phyloP scores from a whole-genome alignment of 306 rosid genomes.

The Castanopsis chinensis region DNA sequence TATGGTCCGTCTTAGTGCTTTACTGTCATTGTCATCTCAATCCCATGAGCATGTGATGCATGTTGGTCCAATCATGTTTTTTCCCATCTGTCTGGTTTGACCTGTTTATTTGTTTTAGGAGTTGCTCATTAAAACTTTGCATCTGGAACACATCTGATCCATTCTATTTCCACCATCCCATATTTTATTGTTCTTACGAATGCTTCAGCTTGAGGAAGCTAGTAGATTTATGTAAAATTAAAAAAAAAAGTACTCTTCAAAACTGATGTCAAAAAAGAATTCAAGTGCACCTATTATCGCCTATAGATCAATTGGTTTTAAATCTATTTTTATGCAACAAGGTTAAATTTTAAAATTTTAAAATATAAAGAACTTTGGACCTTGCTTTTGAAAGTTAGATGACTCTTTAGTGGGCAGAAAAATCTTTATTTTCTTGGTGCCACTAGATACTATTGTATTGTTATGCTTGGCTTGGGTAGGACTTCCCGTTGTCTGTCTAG shows the following conservation, averaged over 20 bases:
- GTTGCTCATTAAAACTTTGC: not conserved
- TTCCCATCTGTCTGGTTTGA: no score
- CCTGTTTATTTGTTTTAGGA: not conserved
- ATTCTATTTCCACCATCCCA: not conserved
- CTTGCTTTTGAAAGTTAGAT: not conserved
- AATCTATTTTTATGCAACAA: not conserved
- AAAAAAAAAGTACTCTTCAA: not conserved
- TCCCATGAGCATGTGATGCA: not conserved
- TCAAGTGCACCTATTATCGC: not conserved
- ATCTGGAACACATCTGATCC: not conserved
- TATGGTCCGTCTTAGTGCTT: not conserved
- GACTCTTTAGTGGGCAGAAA: not conserved
- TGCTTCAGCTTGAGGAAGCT: not conserved
- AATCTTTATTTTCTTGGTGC: conserved; percentile 1
- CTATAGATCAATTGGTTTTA: not conserved
- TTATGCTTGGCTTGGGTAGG: not conserved
- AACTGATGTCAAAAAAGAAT: not conserved
- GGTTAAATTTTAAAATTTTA: not conserved
- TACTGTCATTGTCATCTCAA: not conserved
- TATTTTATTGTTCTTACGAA: not conserved
- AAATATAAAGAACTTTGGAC: not conserved
- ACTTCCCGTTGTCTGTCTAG: not conserved
- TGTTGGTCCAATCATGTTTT: not conserved
- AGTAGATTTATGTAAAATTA: no score
- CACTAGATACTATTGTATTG: not conserved